Evolutionary conservation across 768 basidiomycete genomes (phyloP), one percentile per base, ranked within the genome.

Genomic region (Xerocomus spinulosus): DNA sequence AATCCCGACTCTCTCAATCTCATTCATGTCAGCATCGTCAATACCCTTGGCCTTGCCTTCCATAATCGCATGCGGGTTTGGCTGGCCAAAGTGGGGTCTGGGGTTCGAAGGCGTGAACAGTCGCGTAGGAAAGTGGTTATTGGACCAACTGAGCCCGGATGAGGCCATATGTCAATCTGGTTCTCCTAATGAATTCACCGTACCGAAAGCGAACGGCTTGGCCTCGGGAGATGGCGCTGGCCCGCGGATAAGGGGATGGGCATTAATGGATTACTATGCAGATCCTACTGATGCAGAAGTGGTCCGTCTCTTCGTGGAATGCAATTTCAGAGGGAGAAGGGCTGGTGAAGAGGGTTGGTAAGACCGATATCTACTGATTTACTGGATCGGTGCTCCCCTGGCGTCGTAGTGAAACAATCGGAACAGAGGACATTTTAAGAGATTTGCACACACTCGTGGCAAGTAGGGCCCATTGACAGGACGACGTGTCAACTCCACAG

Each of bases 71-170:
- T 79, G 78, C 54, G 93, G 93, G 0, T 81, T 91, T 58, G 91
- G 92, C 13, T 92, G 83, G 83, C 89, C 90, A 0, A 69, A 73
- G 30, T 71, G 76, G 68, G 83, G 85, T 3, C 58, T 92, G 7
- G 92, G 92, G 5, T 72, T 92, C n/a, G 83, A 89, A 61, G 93
- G 93, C 2, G 83, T 93, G 33, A 97, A 97, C 59, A 73, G 73
- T 20, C 75, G 83, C n/a, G 69, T 91, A 3, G 83, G 77, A 3
- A 70, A 68, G 45, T 95, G 90, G 86, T 61, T 92, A 17, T 60
- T 92, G 36, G 75, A 79, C 32, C 66, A 70, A 50, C 65, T 92
- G 23, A 50, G 49, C 28, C 35, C 42, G 2, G 44, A 42, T 3
- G 15, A 48, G 8, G 34, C 28, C 26, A 18, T 9, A 4, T 2